A percentile compares a stretch with the other conserved stretches of the same genome.
Evolutionary conservation across 2,329 filamentous ascomycete species (phyloP).

Genomic region (Corinectria fuckeliana): DNA sequence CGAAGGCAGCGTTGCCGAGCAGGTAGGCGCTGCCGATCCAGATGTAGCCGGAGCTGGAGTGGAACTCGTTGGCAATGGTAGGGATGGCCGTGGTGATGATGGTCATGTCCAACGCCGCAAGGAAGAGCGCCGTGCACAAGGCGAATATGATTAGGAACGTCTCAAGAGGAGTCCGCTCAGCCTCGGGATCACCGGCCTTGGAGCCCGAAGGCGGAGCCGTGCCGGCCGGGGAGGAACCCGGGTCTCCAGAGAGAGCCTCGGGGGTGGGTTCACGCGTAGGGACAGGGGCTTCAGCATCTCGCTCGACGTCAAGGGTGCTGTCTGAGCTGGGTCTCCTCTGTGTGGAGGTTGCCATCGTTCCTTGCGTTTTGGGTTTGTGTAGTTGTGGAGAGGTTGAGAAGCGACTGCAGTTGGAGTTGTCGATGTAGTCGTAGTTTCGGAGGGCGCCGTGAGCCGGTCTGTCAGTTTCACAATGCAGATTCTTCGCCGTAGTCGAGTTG

Average conservation of each 20-base stretch:
- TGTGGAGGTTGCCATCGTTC: slow-evolving; percentile 23
- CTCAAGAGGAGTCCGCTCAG: slow-evolving; percentile 46
- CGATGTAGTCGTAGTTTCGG: slow-evolving; percentile 24
- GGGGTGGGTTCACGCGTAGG: slow-evolving; percentile 1
- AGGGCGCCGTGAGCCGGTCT: slow-evolving; percentile 24
- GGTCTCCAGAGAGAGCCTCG: slow-evolving; percentile 17
- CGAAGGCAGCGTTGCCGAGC: slow-evolving; percentile 70
- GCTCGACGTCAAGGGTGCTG: slow-evolving; percentile 37
- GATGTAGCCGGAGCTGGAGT: slow-evolving; percentile 73
- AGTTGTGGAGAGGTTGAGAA: background rate
- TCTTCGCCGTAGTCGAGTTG: background rate
- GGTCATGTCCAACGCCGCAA: slow-evolving; percentile 63
- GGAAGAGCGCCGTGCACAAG: slow-evolving; percentile 55
- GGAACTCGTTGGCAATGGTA: slow-evolving; percentile 67
- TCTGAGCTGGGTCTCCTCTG: slow-evolving; percentile 39
- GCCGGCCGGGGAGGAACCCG: slow-evolving; percentile 15
- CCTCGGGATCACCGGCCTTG: slow-evolving; percentile 41
- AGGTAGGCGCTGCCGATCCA: slow-evolving; percentile 81
- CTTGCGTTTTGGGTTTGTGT: slow-evolving; percentile 1
- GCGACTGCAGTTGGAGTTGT: background rate
- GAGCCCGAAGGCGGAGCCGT: slow-evolving; percentile 16
- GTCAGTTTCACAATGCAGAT: background rate
- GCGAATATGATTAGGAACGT: slow-evolving; percentile 50
- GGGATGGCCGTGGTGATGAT: slow-evolving; percentile 73
- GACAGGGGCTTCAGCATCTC: slow-evolving; percentile 21